Evolutionary conservation across 2,329 filamentous ascomycete genomes (phyloP).

Genomic region (Claviceps fusiformis): DNA sequence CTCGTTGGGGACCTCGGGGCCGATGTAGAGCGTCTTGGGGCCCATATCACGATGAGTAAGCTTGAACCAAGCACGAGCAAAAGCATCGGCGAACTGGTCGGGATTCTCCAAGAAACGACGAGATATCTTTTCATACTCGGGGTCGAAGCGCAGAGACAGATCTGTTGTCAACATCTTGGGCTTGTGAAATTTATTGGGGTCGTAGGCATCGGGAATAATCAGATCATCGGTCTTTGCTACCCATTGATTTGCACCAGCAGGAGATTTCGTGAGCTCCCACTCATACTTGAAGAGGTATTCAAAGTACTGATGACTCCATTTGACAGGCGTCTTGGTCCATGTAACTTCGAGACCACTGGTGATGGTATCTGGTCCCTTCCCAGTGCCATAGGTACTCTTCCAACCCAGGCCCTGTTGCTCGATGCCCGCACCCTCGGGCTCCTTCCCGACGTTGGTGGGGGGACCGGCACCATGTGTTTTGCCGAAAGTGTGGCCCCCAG

Average conservation of each 20-base stretch:
- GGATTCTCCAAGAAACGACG: constrained; percentile 56
- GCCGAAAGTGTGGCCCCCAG: constrained; percentile 65
- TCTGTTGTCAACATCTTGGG: constrained; percentile 70
- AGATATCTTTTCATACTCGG: constrained; percentile 62
- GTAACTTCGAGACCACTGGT: constrained; percentile 67
- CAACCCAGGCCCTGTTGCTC: constrained; percentile 61
- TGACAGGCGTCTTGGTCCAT: constrained; percentile 63
- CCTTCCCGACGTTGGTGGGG: constrained; percentile 48
- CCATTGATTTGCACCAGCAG: constrained; percentile 66
- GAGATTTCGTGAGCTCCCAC: constrained; percentile 64
- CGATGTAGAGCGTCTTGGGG: constrained; percentile 55
- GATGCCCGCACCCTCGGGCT: constrained; percentile 51
- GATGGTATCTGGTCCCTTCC: constrained; percentile 60
- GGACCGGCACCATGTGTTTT: constrained; percentile 67
- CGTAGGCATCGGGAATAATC: constrained; percentile 59
- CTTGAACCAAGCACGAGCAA: constrained; percentile 71
- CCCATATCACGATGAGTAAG: constrained; percentile 70
- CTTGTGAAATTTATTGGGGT: constrained; percentile 55
- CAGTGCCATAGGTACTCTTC: constrained; percentile 48
- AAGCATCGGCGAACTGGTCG: constrained; percentile 54
- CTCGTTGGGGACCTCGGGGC: constrained; percentile 60
- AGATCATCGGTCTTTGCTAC: constrained; percentile 53
- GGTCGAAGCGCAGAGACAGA: constrained; percentile 57
- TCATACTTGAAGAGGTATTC: constrained; percentile 68
- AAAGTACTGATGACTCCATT: constrained; percentile 65